Conservation (phyloP, 2,329 filamentous ascomycete genomes). For the Ophiostoma sp. region DNA sequence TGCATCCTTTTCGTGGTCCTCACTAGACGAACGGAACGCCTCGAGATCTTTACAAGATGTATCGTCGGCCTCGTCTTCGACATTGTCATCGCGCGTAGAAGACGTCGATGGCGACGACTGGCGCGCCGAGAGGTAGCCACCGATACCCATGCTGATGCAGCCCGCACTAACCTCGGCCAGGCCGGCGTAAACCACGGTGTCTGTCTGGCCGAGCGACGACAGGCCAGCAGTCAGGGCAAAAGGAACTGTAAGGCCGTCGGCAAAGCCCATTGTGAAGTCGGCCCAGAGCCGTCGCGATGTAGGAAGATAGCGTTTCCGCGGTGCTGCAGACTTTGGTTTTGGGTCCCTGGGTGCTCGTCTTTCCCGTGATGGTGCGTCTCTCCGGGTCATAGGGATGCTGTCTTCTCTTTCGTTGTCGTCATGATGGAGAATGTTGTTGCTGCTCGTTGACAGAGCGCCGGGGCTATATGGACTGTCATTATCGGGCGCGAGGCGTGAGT, state of each 20-base stretch:
- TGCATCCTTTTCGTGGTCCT: conserved; percentile 28
- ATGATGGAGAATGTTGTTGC: conserved; percentile 4
- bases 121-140: conserved; percentile 59
- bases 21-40: no score
- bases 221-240: conserved; percentile 69
- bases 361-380: neutral
- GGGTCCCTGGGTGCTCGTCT: neutral
- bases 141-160: conserved; percentile 68
- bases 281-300: conserved; percentile 43
- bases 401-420: conserved; percentile 20
- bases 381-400: conserved; percentile 16
- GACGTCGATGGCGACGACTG: conserved; percentile 12
- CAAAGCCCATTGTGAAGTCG: conserved; percentile 67
- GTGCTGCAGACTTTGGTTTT: neutral
- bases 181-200: conserved; percentile 61
- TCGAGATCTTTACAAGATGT: neutral
- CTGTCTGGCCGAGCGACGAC: conserved; percentile 53
- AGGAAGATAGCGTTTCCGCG: conserved; percentile 23
- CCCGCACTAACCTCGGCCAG: conserved; percentile 66
- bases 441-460: neutral
- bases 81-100: conserved; percentile 12
- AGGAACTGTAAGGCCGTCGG: conserved; percentile 68
- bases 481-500: neutral
- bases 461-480: conserved; percentile 1
- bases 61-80: conserved; percentile 24